Percentiles rank a stretch among this genome's conserved stretches.
Evolutionary conservation across 495 filamentous ascomycete genomes (phyloP).

Genomic region (Podospora bellae-mahoneyi): DNA sequence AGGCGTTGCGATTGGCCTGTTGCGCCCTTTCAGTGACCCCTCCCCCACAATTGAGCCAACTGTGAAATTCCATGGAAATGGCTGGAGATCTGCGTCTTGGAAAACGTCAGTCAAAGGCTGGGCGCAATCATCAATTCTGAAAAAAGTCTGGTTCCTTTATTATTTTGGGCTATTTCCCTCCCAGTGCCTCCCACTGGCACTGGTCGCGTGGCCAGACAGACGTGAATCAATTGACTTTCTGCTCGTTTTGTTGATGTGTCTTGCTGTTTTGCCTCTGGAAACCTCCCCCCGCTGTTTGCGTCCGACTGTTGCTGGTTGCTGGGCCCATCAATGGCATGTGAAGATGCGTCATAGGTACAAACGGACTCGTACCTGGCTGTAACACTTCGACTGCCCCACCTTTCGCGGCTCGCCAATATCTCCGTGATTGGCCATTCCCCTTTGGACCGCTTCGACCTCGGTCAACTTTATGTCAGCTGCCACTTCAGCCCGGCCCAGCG

Average conservation of each 20-base stretch:
- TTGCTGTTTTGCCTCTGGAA: not conserved
- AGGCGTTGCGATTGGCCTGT: not conserved
- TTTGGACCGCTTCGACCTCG: constrained; percentile 21
- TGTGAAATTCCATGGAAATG: constrained; percentile 4
- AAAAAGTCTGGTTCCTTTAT: constrained; percentile 5
- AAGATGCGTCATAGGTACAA: constrained; percentile 21
- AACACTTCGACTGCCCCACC: not conserved
- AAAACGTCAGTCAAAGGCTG: constrained; percentile 15
- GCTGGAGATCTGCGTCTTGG: constrained; percentile 25
- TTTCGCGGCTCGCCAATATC: constrained; percentile 8
- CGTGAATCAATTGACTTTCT: constrained; percentile 5
- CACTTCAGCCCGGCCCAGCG: not conserved
- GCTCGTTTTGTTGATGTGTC: not conserved
- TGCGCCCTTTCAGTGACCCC: constrained; percentile 9
- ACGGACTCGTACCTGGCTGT: not conserved
- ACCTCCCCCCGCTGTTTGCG: not conserved
- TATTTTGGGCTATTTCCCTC: not conserved
- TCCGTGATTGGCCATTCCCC: constrained; percentile 14
- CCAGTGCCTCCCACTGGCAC: not conserved
- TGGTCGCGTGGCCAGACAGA: not conserved
- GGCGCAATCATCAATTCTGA: not conserved
- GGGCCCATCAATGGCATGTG: constrained; percentile 14
- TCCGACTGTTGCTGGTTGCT: not conserved
- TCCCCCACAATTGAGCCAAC: constrained; percentile 18
- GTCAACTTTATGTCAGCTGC: constrained; percentile 20